phyloP scores from a whole-genome alignment of 2,329 filamentous ascomycete genomes.

The Cladorrhinum sp. region DNA sequence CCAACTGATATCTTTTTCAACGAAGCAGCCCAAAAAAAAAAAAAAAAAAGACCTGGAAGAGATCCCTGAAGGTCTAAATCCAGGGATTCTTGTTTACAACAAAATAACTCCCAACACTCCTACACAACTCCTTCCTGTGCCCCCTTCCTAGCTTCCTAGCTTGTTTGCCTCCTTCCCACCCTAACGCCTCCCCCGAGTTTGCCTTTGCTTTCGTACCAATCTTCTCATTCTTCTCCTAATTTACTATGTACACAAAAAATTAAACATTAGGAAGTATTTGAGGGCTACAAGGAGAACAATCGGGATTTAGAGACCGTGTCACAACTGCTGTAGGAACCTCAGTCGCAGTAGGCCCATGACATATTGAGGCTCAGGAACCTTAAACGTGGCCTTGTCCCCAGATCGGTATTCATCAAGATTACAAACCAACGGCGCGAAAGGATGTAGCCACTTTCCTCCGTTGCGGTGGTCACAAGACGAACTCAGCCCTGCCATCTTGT shows the following conservation, averaged over 20 bases:
- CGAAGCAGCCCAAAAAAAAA: not conserved
- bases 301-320: too few species aligned
- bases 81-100: not conserved
- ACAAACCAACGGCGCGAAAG: too few species aligned
- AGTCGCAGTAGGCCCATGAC: too few species aligned
- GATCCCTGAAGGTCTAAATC: not conserved
- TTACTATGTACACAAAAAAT: constrained; percentile 32
- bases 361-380: too few species aligned
- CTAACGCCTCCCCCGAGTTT: not conserved
- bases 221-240: not conserved
- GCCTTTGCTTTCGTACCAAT: not conserved
- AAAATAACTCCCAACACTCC: not conserved
- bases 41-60: too few species aligned
- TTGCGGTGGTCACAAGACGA: too few species aligned
- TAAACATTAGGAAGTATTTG: constrained; percentile 31
- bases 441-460: too few species aligned
- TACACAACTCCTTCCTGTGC: not conserved
- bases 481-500: too few species aligned
- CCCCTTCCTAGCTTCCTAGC: not conserved
- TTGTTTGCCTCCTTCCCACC: not conserved
- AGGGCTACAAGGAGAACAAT: not conserved
- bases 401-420: too few species aligned
- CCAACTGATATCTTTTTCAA: too few species aligned
- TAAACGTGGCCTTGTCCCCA: too few species aligned
- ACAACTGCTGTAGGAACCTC: too few species aligned